Evolutionary conservation across 1,284 basidiomycete genomes (phyloP), one percentile per base, ranked within the genome.

Genomic region (Rhodofomes roseus): DNA sequence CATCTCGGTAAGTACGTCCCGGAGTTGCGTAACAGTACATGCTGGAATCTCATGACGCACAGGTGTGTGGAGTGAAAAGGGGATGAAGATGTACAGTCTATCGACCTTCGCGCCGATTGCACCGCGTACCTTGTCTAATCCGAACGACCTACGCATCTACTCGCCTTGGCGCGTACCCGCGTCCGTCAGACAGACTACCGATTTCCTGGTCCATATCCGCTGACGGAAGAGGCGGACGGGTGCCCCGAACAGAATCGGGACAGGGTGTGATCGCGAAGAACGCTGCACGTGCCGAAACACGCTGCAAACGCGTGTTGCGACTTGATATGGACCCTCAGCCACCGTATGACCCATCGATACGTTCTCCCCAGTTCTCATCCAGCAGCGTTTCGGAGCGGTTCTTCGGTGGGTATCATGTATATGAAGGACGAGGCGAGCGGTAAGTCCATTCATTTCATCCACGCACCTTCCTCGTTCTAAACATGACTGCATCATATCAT

Each of bases 231-330:
- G 54, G n/a, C 41, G 41, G 41, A 31, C 40, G 41, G 12, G n/a
- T 34, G 12, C 50, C 31, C 50, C 50, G 50, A 36, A 39, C 37
- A 54, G 50, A 37, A 52, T 34, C 23, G 22, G n/a, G 50, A 8
- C 31, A 52, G 25, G 41, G 51, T 52, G 46, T 50, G 60, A 61
- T 55, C 60, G 51, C 23, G 54, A 37, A 61, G 54, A 52, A 53
- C 60, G 54, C 7, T 41, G 48, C 60, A 61, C 60, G 60, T 61
- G 60, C 44, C 54, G 22, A 20, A 44, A 61, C 70, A 71, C 66
- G 70, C 70, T 68, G 69, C 69, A 68, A 65, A 63, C 67, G 70
- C 70, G 63, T 71, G 70, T 69, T 60, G 51, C 16, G 39, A 12
- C 58, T 58, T 50, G 55, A 60, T 62, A 55, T 56, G 44, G 56